Evolutionary conservation across 441 rosid species (phyloP), one percentile per base, ranked within the genome.

Genomic region (Kokia cookei): DNA sequence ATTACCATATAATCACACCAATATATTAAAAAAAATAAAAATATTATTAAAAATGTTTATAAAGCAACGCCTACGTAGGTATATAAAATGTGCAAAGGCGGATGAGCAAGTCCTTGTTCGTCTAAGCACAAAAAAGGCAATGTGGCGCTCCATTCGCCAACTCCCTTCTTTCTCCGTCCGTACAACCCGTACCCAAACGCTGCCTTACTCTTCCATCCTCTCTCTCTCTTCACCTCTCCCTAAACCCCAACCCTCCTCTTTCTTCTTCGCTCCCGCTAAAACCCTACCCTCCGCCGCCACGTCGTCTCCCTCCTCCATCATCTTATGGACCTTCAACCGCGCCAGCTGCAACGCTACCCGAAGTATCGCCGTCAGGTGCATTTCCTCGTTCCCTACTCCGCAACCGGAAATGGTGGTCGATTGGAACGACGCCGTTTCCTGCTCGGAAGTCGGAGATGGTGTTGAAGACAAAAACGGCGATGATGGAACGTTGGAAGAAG

Each of bases 381-480:
- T 88, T n/a, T 86, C 93, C 22, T 87, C 96, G 19, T 71, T 81
- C 8, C 74, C 87, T 61, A 85, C 91, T 9, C 78, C 84, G 47
- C 84, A 75, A 57, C 82, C 37, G 66, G 79, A 60, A 22, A 10
- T 71, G 11, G 47, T 55, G 1, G 78, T 75, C 7, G 88, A 77
- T 35, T 91, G 91, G 91, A 82, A 77, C 66, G 93, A 88, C 37
- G 79, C 83, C n/a, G 78, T 84, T 7, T 82, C 87, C 4, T 81
- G 83, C 80, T 76, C 85, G 24, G 95, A 74, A 48, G 54, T 74
- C 4, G 71, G 64, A 17, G 71, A 74, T n/a, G 76, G 71, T 24
- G 65, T 32, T 13, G 65, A 24, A 37, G 50, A 45, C 15, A 43
- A 35, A 13, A 27, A 27, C 15, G 26, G 8, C 7, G 61, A 37